These are phyloP conservation scores for Dalbergia cochinchinensis DNA, from an alignment of 306 rosid genomes.

Conservation along the genomic window DNA sequence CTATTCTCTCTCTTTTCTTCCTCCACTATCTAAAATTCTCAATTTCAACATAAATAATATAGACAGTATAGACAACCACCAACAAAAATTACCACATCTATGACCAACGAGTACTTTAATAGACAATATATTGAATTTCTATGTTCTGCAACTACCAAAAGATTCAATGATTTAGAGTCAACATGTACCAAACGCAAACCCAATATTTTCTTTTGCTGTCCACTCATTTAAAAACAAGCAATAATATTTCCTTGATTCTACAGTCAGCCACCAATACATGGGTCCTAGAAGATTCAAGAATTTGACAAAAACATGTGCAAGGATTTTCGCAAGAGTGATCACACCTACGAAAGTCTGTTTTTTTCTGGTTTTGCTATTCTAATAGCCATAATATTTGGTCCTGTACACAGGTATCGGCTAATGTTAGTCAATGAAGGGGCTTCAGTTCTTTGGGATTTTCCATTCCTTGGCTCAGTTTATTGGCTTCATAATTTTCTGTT, in stretches of 20 bases:
- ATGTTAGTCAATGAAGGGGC: background rate
- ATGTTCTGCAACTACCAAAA: background rate
- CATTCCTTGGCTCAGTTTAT: background rate
- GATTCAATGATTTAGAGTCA: background rate
- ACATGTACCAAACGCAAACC: background rate
- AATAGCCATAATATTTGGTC: background rate
- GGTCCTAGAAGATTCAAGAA: background rate
- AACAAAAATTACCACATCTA: background rate
- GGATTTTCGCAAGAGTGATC: background rate
- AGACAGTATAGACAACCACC: background rate
- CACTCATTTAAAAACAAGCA: background rate
- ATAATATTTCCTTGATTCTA: background rate
- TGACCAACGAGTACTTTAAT: background rate
- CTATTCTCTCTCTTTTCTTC: too few species aligned
- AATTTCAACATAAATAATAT: too few species aligned
- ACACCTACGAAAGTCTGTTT: background rate
- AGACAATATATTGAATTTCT: conserved; percentile 4
- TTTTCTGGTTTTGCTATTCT: background rate
- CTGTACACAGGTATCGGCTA: background rate
- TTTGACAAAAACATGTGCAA: background rate
- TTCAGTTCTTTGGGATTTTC: background rate
- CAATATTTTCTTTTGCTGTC: background rate
- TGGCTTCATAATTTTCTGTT: background rate
- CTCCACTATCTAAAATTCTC: too few species aligned
- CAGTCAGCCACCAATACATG: background rate